Percentiles rank a stretch among this genome's conserved stretches.
These are phyloP conservation scores for Cladophialophora carrionii DNA, from an alignment of 2,329 filamentous ascomycete genomes.

Conservation along the genomic window DNA sequence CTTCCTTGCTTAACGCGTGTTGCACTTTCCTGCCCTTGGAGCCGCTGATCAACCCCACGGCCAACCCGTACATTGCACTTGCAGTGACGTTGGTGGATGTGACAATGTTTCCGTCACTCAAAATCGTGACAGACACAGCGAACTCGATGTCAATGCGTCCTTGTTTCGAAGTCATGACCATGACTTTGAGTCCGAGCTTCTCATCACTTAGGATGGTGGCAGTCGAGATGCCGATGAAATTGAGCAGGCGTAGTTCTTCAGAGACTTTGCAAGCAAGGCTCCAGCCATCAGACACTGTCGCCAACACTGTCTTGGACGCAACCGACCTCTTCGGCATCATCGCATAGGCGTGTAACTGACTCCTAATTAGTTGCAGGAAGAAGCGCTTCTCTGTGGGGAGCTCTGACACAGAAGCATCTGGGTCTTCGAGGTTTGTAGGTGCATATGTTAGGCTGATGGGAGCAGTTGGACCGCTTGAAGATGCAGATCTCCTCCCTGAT, in stretches of 20 bases:
- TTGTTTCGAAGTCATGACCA: slow-evolving; percentile 31
- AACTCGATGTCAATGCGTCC: slow-evolving; percentile 39
- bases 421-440: slow-evolving; percentile 36
- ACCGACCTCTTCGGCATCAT: slow-evolving; percentile 44
- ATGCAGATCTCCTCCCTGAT: slow-evolving; percentile 38
- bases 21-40: slow-evolving; percentile 37
- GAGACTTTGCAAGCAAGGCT: slow-evolving; percentile 46
- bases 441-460: slow-evolving; percentile 45
- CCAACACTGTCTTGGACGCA: slow-evolving; percentile 47
- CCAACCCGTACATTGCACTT: slow-evolving; percentile 31
- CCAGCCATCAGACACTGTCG: slow-evolving; percentile 50
- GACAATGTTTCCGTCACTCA: slow-evolving; percentile 35
- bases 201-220: slow-evolving; percentile 40
- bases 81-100: slow-evolving; percentile 31
- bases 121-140: slow-evolving; percentile 26
- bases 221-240: slow-evolving; percentile 50
- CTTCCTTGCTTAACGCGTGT: slow-evolving; percentile 36
- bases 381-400: slow-evolving; percentile 47
- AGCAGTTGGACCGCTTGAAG: slow-evolving; percentile 35
- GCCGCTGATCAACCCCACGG: slow-evolving; percentile 23
- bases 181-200: slow-evolving; percentile 35
- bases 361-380: slow-evolving; percentile 49
- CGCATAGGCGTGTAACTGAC: slow-evolving; percentile 41
- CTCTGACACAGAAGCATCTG: slow-evolving; percentile 25
- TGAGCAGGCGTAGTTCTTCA: slow-evolving; percentile 51